These are phyloP conservation scores for Xylariaceae sp. DNA, from an alignment of 2,329 filamentous ascomycete genomes.

Conservation along the genomic window DNA sequence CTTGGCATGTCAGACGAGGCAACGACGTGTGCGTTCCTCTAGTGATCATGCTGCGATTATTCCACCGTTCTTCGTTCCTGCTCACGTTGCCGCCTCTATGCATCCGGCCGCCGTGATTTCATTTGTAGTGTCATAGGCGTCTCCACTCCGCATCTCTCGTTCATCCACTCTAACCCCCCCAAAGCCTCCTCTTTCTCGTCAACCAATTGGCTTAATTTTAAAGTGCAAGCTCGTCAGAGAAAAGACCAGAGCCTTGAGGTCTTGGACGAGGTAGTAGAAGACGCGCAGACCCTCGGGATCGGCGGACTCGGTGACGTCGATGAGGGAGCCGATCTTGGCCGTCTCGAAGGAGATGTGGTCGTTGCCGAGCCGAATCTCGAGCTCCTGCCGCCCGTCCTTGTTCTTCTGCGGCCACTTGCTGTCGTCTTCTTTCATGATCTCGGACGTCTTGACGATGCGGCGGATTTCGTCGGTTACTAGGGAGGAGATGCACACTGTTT, in stretches of 20 bases:
- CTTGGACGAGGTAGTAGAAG: conserved; percentile 98
- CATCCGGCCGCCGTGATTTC: too few species aligned
- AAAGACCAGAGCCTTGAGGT: conserved; percentile 94
- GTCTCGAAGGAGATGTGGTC: conserved; percentile 99
- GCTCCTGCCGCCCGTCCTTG: conserved; percentile 94
- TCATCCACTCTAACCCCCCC: too few species aligned
- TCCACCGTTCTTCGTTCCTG: too few species aligned
- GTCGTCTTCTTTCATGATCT: conserved; percentile 99
- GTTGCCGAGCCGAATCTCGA: conserved; percentile 89
- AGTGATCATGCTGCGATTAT: too few species aligned
- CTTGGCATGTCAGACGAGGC: too few species aligned
- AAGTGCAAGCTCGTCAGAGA: conserved; percentile 96
- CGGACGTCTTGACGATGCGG: conserved; percentile 93
- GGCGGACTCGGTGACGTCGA: conserved; percentile 93
- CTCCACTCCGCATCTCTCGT: too few species aligned
- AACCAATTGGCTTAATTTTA: conserved; percentile 80
- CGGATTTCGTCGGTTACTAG: conserved; percentile 91
- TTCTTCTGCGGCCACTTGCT: conserved; percentile 99
- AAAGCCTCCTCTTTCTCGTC: conserved; percentile 4
- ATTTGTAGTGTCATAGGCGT: too few species aligned
- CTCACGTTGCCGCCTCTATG: too few species aligned
- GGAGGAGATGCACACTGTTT: conserved; percentile 88
- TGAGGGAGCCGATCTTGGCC: conserved; percentile 94
- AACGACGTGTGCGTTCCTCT: too few species aligned
- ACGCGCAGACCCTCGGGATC: conserved; percentile 95